phyloP scores from a whole-genome alignment of 495 filamentous ascomycete genomes.

The Hapsidospora chrysogenum region DNA sequence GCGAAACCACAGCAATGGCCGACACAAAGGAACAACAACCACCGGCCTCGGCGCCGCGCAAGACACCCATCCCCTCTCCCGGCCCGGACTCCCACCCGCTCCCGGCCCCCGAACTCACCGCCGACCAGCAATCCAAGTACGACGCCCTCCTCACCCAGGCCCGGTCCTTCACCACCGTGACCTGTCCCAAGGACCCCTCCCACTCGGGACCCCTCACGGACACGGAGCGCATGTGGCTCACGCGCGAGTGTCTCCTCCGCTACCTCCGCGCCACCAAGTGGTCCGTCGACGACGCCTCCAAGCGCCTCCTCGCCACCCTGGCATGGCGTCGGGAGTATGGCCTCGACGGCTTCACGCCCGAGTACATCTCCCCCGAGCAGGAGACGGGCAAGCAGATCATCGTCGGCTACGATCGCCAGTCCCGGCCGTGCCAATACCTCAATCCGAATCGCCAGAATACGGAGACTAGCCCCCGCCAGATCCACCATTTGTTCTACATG shows the following conservation, averaged over 20 bases:
- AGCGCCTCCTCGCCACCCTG: conserved; percentile 61
- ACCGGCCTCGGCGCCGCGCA: no score
- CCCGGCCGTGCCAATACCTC: conserved; percentile 75
- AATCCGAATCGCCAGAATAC: conserved; percentile 87
- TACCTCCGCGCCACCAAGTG: conserved; percentile 92
- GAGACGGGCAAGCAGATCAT: conserved; percentile 90
- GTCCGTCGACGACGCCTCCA: conserved; percentile 57
- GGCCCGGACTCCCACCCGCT: conserved; percentile 35
- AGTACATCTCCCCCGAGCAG: conserved; percentile 79
- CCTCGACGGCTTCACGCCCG: conserved; percentile 51
- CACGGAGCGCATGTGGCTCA: conserved; percentile 75
- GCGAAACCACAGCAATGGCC: no score
- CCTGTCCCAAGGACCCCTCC: conserved; percentile 39
- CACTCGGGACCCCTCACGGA: conserved; percentile 53
- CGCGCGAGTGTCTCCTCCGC: conserved; percentile 77
- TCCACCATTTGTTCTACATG: conserved; percentile 92
- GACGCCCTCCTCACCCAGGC: conserved; percentile 49
- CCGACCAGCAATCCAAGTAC: conserved; percentile 77
- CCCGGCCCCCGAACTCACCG: conserved; percentile 36
- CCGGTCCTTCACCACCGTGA: conserved; percentile 54
- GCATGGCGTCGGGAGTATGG: conserved; percentile 84
- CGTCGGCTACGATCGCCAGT: conserved; percentile 70
- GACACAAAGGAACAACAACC: no score
- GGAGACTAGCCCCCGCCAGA: conserved; percentile 68
- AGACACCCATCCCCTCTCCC: conserved; percentile 54